Percentiles rank a stretch among this genome's conserved stretches.
Conservation (phyloP, 768 basidiomycete species). For the Clathrus columnatus region DNA sequence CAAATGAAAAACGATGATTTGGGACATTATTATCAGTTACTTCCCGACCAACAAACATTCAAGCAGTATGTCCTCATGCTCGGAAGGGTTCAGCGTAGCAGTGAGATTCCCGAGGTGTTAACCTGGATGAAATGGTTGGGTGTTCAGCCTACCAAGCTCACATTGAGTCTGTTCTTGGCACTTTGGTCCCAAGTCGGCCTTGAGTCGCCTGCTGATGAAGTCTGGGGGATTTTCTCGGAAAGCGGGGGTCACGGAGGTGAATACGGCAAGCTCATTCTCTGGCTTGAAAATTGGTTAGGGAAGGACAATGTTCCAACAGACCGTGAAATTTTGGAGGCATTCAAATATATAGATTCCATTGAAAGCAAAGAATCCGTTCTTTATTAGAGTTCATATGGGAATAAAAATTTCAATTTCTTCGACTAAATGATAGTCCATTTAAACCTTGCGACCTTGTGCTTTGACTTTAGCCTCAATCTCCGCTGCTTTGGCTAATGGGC, state of each 20-base stretch:
- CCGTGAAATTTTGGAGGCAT: conserved; percentile 25
- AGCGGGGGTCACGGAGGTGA: conserved; percentile 25
- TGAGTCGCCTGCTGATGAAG: conserved; percentile 50
- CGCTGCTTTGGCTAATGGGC: conserved; percentile 47
- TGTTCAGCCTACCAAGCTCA: conserved; percentile 43
- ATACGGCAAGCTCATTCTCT: conserved; percentile 37
- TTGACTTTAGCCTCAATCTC: conserved; percentile 56
- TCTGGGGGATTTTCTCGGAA: conserved; percentile 19
- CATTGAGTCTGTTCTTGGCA: conserved; percentile 53
- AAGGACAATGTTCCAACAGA: conserved; percentile 35
- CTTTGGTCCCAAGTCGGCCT: conserved; percentile 67
- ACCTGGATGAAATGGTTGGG: conserved; percentile 65
- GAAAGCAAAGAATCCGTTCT: conserved; percentile 1
- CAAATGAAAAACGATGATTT: background rate
- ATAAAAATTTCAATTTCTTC: background rate
- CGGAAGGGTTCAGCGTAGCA: conserved; percentile 37
- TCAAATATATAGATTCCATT: conserved; percentile 11
- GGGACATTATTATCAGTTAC: conserved; percentile 29
- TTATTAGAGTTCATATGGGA: conserved; percentile 2
- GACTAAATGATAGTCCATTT: background rate
- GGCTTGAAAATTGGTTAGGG: conserved; percentile 55
- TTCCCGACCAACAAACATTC: conserved; percentile 45
- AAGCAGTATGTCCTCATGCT: conserved; percentile 54
- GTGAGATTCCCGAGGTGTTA: conserved; percentile 57
- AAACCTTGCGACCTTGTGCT: conserved; percentile 13